Conservation (phyloP, 371 early-diverging fungal species). For the Apophysomyces ossiformis region DNA sequence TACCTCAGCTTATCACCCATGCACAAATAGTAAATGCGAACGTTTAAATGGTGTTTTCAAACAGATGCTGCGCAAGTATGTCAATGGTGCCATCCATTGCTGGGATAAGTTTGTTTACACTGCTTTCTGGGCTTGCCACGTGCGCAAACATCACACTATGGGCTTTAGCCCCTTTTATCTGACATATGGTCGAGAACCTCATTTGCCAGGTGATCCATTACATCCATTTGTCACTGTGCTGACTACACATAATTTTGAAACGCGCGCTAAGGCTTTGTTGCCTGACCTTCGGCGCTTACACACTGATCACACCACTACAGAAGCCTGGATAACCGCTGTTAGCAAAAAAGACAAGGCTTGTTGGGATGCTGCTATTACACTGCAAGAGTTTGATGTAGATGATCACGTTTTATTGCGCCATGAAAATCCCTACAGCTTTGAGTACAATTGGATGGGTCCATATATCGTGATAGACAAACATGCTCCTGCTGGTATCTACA, state of each 20-base stretch:
- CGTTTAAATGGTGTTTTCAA: constrained; percentile 17
- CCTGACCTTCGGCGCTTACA: not conserved
- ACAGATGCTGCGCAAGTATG: constrained; percentile 22
- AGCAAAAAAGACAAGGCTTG: constrained; percentile 24
- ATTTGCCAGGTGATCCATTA: constrained; percentile 8
- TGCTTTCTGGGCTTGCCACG: constrained; percentile 15
- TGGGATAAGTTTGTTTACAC: constrained; percentile 21
- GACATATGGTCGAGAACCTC: constrained; percentile 13
- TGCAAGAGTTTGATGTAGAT: constrained; percentile 14
- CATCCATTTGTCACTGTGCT: not conserved
- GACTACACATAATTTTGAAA: no score
- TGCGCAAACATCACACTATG: constrained; percentile 12
- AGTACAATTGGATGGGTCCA: constrained; percentile 19
- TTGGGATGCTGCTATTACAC: constrained; percentile 22
- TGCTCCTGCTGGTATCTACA: constrained; percentile 13
- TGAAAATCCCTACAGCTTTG: constrained; percentile 15
- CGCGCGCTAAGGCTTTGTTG: no score
- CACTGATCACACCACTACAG: constrained; percentile 21
- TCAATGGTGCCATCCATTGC: constrained; percentile 21
- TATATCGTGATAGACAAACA: constrained; percentile 1
- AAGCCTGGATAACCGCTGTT: constrained; percentile 12
- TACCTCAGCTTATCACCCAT: constrained; percentile 18
- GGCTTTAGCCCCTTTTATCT: constrained; percentile 16
- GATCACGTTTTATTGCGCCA: constrained; percentile 21
- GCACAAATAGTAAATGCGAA: constrained; percentile 27